phyloP scores from a whole-genome alignment of 2,329 filamentous ascomycete genomes.

The Aspergillus quadricinctus region DNA sequence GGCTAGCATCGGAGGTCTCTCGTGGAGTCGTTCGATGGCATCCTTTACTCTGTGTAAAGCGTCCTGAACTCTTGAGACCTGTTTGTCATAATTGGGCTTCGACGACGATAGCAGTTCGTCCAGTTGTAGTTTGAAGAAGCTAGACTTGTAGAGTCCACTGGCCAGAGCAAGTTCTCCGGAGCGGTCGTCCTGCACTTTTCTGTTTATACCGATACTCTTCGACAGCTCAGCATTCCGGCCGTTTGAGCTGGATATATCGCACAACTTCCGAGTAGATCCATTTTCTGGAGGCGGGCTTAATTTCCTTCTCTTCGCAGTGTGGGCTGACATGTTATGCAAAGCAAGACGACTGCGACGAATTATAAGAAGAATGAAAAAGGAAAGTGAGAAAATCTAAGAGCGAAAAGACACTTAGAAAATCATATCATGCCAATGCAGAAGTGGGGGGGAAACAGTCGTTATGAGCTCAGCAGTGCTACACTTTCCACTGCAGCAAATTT shows the following conservation, averaged over 20 bases:
- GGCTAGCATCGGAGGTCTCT: slow-evolving; percentile 49
- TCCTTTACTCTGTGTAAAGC: slow-evolving; percentile 52
- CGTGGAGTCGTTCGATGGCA: slow-evolving; percentile 54
- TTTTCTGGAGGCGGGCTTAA: slow-evolving; percentile 34
- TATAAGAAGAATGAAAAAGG: not conserved
- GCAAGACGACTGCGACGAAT: not conserved
- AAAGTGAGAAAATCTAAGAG: not conserved
- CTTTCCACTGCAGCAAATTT: not conserved
- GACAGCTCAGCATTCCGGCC: not conserved
- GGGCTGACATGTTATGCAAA: slow-evolving; percentile 27
- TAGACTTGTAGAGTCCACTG: slow-evolving; percentile 60
- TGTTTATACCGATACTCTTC: slow-evolving; percentile 13
- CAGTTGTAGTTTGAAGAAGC: slow-evolving; percentile 63
- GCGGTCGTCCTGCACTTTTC: slow-evolving; percentile 20
- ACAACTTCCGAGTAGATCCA: not conserved
- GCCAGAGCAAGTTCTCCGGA: slow-evolving; percentile 35
- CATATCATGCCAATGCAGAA: not conserved
- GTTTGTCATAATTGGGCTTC: slow-evolving; percentile 55
- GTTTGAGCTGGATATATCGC: not conserved
- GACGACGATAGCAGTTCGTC: slow-evolving; percentile 59
- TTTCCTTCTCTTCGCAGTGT: slow-evolving; percentile 45
- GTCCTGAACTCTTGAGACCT: slow-evolving; percentile 50
- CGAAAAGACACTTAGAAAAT: not conserved
- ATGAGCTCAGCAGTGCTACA: not conserved
- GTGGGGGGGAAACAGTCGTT: too few relatives aligned